phyloP scores from a whole-genome alignment of 1,139 yeast genomes.

The Yamadazyma siamensis region DNA sequence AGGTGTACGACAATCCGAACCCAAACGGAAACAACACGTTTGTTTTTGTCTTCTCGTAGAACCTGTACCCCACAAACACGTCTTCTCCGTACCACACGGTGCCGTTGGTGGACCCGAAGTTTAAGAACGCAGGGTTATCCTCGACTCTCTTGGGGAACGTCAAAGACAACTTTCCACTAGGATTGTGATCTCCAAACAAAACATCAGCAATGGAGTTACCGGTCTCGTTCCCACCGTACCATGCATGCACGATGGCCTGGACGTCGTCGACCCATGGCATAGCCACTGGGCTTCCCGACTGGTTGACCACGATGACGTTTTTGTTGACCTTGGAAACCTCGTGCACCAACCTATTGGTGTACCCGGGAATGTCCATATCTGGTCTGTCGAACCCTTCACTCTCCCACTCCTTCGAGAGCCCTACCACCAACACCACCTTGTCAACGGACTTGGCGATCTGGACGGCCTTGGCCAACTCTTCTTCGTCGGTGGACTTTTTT shows the following conservation, averaged over 20 bases:
- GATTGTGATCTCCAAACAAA: constrained; percentile 23
- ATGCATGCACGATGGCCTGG: constrained; percentile 48
- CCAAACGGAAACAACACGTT: constrained; percentile 59
- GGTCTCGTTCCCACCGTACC: constrained; percentile 36
- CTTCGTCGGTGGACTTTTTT: constrained; percentile 19
- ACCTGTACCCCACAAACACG: constrained; percentile 58
- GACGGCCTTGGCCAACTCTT: constrained; percentile 25
- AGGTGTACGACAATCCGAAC: constrained; percentile 56
- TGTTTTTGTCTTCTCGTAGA: constrained; percentile 48
- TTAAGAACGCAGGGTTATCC: constrained; percentile 45
- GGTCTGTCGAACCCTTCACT: constrained; percentile 36
- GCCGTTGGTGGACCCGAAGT: constrained; percentile 38
- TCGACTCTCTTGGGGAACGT: constrained; percentile 46
- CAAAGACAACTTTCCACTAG: constrained; percentile 30
- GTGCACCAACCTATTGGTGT: constrained; percentile 43
- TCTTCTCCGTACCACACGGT: constrained; percentile 54
- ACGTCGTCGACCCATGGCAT: constrained; percentile 54
- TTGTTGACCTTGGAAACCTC: constrained; percentile 47
- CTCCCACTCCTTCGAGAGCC: constrained; percentile 37
- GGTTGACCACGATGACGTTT: constrained; percentile 53
- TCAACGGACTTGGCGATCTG: constrained; percentile 27
- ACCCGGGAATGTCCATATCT: constrained; percentile 42
- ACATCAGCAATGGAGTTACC: constrained; percentile 24
- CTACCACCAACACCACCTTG: constrained; percentile 42
- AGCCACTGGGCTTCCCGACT: constrained; percentile 61